phyloP scores from a whole-genome alignment of 345 rosid species.

The Eucalyptus sp. region DNA sequence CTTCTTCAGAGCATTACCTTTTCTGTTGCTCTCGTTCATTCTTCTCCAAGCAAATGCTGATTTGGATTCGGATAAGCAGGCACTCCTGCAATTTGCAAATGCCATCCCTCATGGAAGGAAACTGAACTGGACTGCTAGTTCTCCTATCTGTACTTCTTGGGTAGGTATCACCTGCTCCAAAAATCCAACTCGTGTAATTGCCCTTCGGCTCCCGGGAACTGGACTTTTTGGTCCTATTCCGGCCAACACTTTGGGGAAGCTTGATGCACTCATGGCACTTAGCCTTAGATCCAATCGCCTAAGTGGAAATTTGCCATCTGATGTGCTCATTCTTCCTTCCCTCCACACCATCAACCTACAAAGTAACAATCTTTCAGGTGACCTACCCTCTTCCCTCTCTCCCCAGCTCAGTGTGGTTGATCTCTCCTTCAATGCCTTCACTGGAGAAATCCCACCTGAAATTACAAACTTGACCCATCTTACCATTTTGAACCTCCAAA shows the following conservation, averaged over 20 bases:
- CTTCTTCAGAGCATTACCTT: constrained; percentile 11
- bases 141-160: constrained; percentile 56
- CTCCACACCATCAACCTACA: constrained; percentile 61
- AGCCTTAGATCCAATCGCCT: constrained; percentile 73
- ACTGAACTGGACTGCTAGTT: constrained; percentile 64
- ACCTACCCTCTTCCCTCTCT: constrained; percentile 46
- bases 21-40: constrained; percentile 17
- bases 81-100: constrained; percentile 65
- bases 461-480: constrained; percentile 44
- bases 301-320: constrained; percentile 60
- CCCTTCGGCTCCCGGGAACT: constrained; percentile 70
- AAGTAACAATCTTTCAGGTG: constrained; percentile 68
- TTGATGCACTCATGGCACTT: constrained; percentile 59
- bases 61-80: constrained; percentile 49
- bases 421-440: constrained; percentile 62
- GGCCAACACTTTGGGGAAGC: constrained; percentile 54
- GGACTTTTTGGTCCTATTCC: constrained; percentile 81
- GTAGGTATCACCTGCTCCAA: constrained; percentile 58
- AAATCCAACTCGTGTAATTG: constrained; percentile 42
- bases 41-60: constrained; percentile 26
- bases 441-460: constrained; percentile 49
- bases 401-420: constrained; percentile 45
- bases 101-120: constrained; percentile 62
- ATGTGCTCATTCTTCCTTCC: constrained; percentile 62
- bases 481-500: constrained; percentile 47